Percentiles rank a stretch among this genome's conserved stretches.
These are phyloP conservation scores for Lipomyces yamadae DNA, from an alignment of 805 yeast genomes.

Conservation along the genomic window DNA sequence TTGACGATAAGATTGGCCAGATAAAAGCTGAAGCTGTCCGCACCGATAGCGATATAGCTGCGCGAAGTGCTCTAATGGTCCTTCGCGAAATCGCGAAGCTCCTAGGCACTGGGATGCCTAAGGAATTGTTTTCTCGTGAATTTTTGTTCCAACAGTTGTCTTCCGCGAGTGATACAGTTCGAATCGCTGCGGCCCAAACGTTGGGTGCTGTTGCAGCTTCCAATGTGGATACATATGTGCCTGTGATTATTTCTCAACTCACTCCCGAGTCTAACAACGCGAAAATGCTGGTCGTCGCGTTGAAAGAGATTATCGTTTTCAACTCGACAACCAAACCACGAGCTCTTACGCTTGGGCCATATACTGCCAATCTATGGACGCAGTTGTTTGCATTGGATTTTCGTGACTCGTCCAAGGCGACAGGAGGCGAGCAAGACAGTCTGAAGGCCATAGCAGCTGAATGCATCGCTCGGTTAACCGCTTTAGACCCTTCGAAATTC, in stretches of 20 bases:
- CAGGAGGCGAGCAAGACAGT: conserved; percentile 28
- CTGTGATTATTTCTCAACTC: conserved; percentile 47
- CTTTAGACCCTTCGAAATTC: conserved; percentile 44
- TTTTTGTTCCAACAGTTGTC: conserved; percentile 48
- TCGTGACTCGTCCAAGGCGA: conserved; percentile 8
- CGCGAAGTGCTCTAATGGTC: conserved; percentile 26
- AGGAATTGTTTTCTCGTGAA: conserved; percentile 33
- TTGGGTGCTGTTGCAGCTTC: conserved; percentile 56
- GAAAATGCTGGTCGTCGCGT: conserved; percentile 44
- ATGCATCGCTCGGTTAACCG: conserved; percentile 34
- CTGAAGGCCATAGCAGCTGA: conserved; percentile 28
- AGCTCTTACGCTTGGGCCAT: conserved; percentile 16
- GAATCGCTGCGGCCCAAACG: conserved; percentile 57
- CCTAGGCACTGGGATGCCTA: conserved; percentile 3
- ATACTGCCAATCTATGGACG: conserved; percentile 38
- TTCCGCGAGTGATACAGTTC: conserved; percentile 47
- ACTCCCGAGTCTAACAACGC: conserved; percentile 37
- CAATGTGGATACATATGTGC: conserved; percentile 50
- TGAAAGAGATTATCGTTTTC: conserved; percentile 43
- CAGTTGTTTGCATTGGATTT: conserved; percentile 30
- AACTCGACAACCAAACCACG: background rate
- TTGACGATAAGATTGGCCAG: conserved; percentile 5
- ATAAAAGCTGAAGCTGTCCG: conserved; percentile 11
- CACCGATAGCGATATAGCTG: background rate
- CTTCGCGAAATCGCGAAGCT: conserved; percentile 31